Conservation (phyloP, 768 basidiomycete genomes). For the Cubamyces lactineus region DNA sequence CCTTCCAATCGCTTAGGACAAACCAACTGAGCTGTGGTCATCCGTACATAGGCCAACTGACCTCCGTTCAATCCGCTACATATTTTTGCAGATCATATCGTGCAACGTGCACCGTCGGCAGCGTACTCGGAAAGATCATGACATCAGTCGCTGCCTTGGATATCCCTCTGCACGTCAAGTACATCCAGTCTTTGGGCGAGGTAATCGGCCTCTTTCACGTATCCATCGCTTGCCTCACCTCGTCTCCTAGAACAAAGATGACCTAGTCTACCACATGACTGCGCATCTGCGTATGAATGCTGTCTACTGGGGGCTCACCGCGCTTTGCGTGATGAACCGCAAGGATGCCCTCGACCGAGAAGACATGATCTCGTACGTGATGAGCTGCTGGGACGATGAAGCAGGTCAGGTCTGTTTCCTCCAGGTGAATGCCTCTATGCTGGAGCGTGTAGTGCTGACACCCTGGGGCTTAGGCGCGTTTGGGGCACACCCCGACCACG, state of each 20-base stretch:
- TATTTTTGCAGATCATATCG: too few species aligned
- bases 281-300: slow-evolving; percentile 95
- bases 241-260: slow-evolving; percentile 66
- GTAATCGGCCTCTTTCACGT: slow-evolving; percentile 32
- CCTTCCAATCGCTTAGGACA: too few species aligned
- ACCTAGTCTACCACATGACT: slow-evolving; percentile 87
- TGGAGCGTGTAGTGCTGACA: neutral
- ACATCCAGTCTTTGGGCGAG: slow-evolving; percentile 56
- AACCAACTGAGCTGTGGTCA: too few species aligned
- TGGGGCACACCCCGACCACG: slow-evolving; percentile 91
- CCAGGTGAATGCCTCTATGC: neutral
- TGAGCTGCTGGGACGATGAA: slow-evolving; percentile 95
- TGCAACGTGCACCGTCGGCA: neutral
- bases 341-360: slow-evolving; percentile 79
- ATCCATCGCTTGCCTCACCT: neutral
- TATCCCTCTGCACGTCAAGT: slow-evolving; percentile 45
- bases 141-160: slow-evolving; percentile 11
- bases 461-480: slow-evolving; percentile 69
- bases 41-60: too few species aligned
- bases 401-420: slow-evolving; percentile 54
- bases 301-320: slow-evolving; percentile 94
- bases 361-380: slow-evolving; percentile 86
- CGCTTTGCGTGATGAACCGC: slow-evolving; percentile 78
- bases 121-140: slow-evolving; percentile 1
- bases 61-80: too few species aligned